phyloP scores from a whole-genome alignment of 768 basidiomycete genomes.

The Macrolepiota fuliginosa region DNA sequence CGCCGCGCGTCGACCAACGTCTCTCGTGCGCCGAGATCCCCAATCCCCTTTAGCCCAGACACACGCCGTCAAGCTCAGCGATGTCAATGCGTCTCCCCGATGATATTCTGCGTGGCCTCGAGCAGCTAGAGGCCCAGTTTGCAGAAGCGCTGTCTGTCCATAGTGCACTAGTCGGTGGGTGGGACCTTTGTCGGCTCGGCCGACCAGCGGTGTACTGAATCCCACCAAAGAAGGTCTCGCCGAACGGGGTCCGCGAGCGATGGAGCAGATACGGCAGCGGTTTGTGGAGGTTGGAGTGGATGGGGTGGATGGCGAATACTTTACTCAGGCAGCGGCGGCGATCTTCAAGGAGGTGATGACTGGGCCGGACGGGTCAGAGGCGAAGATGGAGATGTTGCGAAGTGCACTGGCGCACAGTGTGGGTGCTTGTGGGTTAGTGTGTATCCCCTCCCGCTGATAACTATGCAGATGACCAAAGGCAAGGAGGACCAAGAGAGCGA shows the following conservation, averaged over 20 bases:
- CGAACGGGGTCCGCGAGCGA: constrained; percentile 6
- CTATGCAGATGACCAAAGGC: neutral
- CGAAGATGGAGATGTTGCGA: constrained; percentile 11
- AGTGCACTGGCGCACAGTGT: constrained; percentile 7
- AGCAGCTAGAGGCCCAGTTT: constrained; percentile 11
- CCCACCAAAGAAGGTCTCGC: constrained; percentile 5
- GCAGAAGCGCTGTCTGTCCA: constrained; percentile 11
- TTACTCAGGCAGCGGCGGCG: constrained; percentile 8
- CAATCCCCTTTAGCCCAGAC: neutral
- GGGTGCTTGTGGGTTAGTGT: neutral
- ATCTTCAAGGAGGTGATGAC: constrained; percentile 11
- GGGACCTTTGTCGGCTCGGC: neutral
- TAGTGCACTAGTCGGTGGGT: constrained; percentile 10
- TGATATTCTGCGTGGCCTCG: constrained; percentile 8
- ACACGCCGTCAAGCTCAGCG: neutral
- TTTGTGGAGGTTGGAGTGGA: neutral
- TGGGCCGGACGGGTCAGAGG: constrained; percentile 7
- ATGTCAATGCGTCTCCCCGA: constrained; percentile 7
- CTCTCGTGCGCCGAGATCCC: neutral
- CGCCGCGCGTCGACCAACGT: neutral
- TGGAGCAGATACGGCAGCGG: constrained; percentile 10
- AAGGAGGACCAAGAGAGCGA: constrained; percentile 12
- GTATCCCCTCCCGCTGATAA: neutral
- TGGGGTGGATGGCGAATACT: constrained; percentile 3
- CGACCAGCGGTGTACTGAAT: neutral